These are phyloP conservation scores for Cajanus cajan DNA, from an alignment of 306 rosid species.

Conservation along the genomic window DNA sequence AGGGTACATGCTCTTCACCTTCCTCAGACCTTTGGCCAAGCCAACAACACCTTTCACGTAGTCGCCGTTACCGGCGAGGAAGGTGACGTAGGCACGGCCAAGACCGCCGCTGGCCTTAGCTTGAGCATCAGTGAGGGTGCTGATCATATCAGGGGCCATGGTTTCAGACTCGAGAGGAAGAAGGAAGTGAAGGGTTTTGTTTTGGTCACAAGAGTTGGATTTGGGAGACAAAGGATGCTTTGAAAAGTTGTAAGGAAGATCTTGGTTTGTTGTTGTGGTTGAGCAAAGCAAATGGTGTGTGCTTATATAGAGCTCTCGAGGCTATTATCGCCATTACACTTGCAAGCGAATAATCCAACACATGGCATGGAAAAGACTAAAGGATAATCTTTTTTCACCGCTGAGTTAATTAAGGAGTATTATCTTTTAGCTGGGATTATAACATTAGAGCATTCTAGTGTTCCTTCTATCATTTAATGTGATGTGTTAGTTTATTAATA, in stretches of 20 bases:
- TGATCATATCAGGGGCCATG: conserved; percentile 58
- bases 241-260: not conserved
- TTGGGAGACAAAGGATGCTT: not conserved
- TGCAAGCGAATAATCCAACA: not conserved
- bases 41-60: conserved; percentile 86
- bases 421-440: not conserved
- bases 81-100: conserved; percentile 65
- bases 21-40: conserved; percentile 75
- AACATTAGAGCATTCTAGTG: not conserved
- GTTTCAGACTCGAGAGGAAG: not conserved
- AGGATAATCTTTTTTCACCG: not conserved
- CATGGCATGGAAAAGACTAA: not conserved
- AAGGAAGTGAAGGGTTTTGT: not conserved
- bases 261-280: conserved; percentile 19
- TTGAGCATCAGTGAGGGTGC: not conserved
- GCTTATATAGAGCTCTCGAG: conserved; percentile 45
- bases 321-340: conserved; percentile 18
- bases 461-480: not conserved
- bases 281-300: not conserved
- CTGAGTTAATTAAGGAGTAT: not conserved
- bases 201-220: not conserved
- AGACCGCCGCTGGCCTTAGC: not conserved
- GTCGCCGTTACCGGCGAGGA: conserved; percentile 81
- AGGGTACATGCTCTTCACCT: conserved; percentile 58
- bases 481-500: not conserved